Evolutionary conservation across 2,329 filamentous ascomycete genomes (phyloP).

Genomic region (Nigrospora osmanthi): DNA sequence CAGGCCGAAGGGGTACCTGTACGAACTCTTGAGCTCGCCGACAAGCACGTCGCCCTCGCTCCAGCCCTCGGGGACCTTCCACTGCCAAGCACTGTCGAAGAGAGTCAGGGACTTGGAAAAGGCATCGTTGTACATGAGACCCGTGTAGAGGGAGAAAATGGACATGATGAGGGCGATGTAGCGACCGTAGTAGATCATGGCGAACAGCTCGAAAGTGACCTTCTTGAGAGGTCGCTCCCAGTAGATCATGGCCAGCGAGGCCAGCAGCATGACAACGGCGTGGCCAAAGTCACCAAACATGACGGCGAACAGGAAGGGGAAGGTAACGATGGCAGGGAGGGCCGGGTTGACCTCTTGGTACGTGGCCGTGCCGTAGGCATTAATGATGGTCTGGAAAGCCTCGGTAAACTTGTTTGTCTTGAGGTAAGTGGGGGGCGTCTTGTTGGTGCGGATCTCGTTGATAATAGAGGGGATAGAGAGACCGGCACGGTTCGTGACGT

Average conservation of each 20-base stretch:
- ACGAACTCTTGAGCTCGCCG: constrained; percentile 59
- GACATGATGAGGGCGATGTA: constrained; percentile 99
- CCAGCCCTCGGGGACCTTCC: constrained; percentile 59
- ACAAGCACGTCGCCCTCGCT: constrained; percentile 55
- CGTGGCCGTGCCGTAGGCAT: constrained; percentile 95
- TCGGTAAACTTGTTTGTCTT: constrained; percentile 99
- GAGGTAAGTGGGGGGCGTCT: constrained; percentile 93
- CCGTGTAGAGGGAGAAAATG: constrained; percentile 92
- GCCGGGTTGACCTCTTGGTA: constrained; percentile 97
- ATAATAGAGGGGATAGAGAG: constrained; percentile 97
- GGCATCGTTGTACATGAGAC: constrained; percentile 93
- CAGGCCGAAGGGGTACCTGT: constrained; percentile 91
- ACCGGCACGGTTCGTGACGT: constrained; percentile 93
- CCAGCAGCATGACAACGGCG: constrained; percentile 77
- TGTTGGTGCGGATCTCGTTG: constrained; percentile 94
- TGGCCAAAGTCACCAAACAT: constrained; percentile 99
- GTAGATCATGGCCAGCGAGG: constrained; percentile 88
- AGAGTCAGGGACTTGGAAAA: constrained; percentile 91
- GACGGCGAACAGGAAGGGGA: constrained; percentile 98
- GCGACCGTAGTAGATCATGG: constrained; percentile 97
- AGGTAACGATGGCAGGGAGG: constrained; percentile 90
- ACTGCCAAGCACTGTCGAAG: constrained; percentile 87
- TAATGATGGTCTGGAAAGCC: constrained; percentile 97
- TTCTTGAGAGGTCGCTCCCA: constrained; percentile 93
- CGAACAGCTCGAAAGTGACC: constrained; percentile 85